Evolutionary conservation across 352 stramenopile species (phyloP), one percentile per base, ranked within the genome.

Genomic region (Thalassiosira livingstoniorum): DNA sequence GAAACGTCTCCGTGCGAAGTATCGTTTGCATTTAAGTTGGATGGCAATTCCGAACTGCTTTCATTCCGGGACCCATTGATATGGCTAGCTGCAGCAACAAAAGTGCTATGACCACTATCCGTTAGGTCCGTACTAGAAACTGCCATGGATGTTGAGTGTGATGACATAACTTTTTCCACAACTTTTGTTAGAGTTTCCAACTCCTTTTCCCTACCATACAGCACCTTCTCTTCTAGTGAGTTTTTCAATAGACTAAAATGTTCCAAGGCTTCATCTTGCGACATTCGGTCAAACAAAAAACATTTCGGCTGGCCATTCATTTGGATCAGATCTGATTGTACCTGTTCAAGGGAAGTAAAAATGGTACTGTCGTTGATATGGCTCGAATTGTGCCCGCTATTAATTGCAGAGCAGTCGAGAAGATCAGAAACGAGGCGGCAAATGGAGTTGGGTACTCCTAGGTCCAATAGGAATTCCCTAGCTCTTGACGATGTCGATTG

Each of bases 191-290:
- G 35, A 21, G 35, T 39, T 13, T 54, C 51, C 27, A 58, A 37
- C 31, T 82, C 75, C 25, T 34, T n/a, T 4, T 82, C 65, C 43
- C 75, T 76, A 15, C 75, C 75, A 60, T 43, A 63, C 34, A 82
- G 43, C 18, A 53, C 4, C 0, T 55, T 47, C 10, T 58, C 5
- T 51, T 72, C 61, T 29, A 55, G n/a, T n/a, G n/a, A 39, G 25
- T 53, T 35, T 2, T 18, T 25, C 64, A 77, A 77, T 0, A 75
- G 42, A 11, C n/a, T 1, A 1, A 47, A 72, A 25, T 60, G 21
- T 35, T 77, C 51, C 23, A 77, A 25, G 35, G 75, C 75, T 43
- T 72, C 54, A 31, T 76, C 15, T 32, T 64, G 75, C 15, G 21
- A 57, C 23, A 31, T 77, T 10, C 53, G 34, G 43, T 82, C 75